A percentile compares a stretch with the other conserved stretches of the same genome.
phyloP scores from a whole-genome alignment of 805 yeast genomes.

The Alloascoidea hylecoeti region DNA sequence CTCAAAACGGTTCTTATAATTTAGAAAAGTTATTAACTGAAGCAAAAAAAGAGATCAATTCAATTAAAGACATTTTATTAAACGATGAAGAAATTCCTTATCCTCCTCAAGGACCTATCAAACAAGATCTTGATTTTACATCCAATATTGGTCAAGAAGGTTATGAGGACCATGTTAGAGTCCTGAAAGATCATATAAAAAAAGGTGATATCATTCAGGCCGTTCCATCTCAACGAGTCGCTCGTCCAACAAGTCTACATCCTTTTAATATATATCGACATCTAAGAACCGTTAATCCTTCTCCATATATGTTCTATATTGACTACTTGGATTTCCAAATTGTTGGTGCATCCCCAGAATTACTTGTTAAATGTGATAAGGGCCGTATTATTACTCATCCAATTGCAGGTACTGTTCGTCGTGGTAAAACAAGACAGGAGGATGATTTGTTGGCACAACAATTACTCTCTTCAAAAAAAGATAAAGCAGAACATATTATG shows the following conservation, averaged over 20 bases:
- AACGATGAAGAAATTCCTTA: conserved; percentile 25
- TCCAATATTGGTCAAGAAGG: conserved; percentile 93
- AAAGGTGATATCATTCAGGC: conserved; percentile 95
- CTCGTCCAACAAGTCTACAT: conserved; percentile 88
- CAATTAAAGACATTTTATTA: conserved; percentile 13
- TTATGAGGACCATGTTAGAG: conserved; percentile 69
- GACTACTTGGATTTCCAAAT: conserved; percentile 87
- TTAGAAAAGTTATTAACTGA: neutral
- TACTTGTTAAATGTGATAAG: conserved; percentile 73
- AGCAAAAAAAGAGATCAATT: neutral
- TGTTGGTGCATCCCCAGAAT: conserved; percentile 96
- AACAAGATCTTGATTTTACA: conserved; percentile 50
- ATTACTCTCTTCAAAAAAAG: conserved; percentile 67
- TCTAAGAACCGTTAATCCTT: conserved; percentile 89
- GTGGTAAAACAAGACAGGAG: conserved; percentile 87
- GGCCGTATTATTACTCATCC: conserved; percentile 87
- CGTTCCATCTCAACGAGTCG: conserved; percentile 94
- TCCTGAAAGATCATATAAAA: conserved; percentile 66
- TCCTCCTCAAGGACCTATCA: conserved; percentile 69
- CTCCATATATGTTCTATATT: conserved; percentile 91
- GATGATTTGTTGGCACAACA: conserved; percentile 73
- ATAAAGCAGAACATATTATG: conserved; percentile 98
- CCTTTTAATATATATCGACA: conserved; percentile 96
- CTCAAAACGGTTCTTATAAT: conserved; percentile 15
- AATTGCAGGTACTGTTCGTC: conserved; percentile 88